Evolutionary conservation across 2,329 filamentous ascomycete species (phyloP).

Genomic region (Aspergillus glaucus): DNA sequence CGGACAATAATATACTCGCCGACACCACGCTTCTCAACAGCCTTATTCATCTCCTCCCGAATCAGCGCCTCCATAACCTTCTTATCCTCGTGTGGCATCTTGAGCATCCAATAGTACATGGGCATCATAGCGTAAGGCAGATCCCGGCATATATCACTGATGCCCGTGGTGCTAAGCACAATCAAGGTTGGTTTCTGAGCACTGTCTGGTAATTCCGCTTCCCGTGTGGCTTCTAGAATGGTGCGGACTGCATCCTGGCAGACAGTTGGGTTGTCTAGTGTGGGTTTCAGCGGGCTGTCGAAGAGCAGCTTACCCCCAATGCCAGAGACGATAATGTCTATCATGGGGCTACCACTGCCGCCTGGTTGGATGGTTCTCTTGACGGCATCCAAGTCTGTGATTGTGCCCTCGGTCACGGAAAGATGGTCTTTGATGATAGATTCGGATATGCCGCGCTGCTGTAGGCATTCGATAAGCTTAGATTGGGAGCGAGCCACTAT

Average conservation of each 20-base stretch:
- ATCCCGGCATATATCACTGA: slow-evolving; percentile 22
- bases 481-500: slow-evolving; percentile 43
- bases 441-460: slow-evolving; percentile 33
- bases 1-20: background rate
- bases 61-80: slow-evolving; percentile 26
- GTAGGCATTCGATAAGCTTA: slow-evolving; percentile 44
- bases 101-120: slow-evolving; percentile 26
- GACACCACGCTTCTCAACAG: slow-evolving; percentile 11
- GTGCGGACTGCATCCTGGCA: slow-evolving; percentile 26
- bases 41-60: slow-evolving; percentile 9
- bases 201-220: background rate
- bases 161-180: slow-evolving; percentile 29
- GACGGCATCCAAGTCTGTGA: slow-evolving; percentile 38
- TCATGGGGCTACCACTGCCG: slow-evolving; percentile 13
- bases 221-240: slow-evolving; percentile 18
- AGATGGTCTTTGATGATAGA: slow-evolving; percentile 34
- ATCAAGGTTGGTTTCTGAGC: slow-evolving; percentile 18
- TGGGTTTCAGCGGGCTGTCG: slow-evolving; percentile 18
- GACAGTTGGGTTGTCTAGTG: slow-evolving; percentile 28
- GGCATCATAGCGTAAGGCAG: slow-evolving; percentile 26
- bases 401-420: slow-evolving; percentile 44
- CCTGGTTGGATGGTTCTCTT: slow-evolving; percentile 25
- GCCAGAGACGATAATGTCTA: slow-evolving; percentile 43
- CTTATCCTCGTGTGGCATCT: slow-evolving; percentile 34
- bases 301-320: slow-evolving; percentile 36